Evolutionary conservation across 2,329 filamentous ascomycete species (phyloP).

Genomic region (Trichoderma sp.): DNA sequence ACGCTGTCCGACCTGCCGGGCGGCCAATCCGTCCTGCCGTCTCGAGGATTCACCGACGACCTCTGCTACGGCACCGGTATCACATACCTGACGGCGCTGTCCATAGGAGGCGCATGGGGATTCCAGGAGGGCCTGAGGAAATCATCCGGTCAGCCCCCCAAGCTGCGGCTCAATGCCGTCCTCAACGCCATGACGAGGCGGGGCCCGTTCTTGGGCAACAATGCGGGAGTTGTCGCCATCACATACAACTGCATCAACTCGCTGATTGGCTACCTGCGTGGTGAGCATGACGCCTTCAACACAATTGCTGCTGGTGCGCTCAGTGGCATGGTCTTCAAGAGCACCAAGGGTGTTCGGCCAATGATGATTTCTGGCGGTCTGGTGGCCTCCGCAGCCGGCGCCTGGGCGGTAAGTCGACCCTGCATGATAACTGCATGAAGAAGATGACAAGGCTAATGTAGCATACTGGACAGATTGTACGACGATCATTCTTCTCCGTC

Average conservation of each 20-base stretch:
- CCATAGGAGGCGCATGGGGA: conserved; percentile 87
- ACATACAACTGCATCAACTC: conserved; percentile 94
- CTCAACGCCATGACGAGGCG: conserved; percentile 91
- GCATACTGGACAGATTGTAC: conserved; percentile 32
- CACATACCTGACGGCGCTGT: conserved; percentile 85
- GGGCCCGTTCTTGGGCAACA: conserved; percentile 94
- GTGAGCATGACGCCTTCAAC: conserved; percentile 87
- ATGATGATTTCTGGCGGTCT: conserved; percentile 95
- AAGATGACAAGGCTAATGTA: conserved; percentile 18
- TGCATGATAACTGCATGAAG: background rate
- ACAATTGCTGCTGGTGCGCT: conserved; percentile 80
- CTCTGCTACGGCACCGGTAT: conserved; percentile 96
- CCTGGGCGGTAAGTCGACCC: conserved; percentile 75
- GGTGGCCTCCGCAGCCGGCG: conserved; percentile 79
- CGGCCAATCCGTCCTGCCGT: conserved; percentile 82
- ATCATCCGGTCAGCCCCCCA: conserved; percentile 74
- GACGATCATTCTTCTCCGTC: conserved; percentile 43
- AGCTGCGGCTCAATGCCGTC: conserved; percentile 88
- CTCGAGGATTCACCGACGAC: conserved; percentile 95
- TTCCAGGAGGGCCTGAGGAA: conserved; percentile 83
- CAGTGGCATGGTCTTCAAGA: conserved; percentile 95
- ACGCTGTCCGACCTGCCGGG: conserved; percentile 82
- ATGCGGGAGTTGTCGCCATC: conserved; percentile 91
- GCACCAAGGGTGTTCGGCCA: conserved; percentile 80
- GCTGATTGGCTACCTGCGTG: conserved; percentile 71